Percentiles rank a stretch among this genome's conserved stretches.
Conservation (phyloP, 306 rosid genomes). For the Gastrolobium villosum region DNA sequence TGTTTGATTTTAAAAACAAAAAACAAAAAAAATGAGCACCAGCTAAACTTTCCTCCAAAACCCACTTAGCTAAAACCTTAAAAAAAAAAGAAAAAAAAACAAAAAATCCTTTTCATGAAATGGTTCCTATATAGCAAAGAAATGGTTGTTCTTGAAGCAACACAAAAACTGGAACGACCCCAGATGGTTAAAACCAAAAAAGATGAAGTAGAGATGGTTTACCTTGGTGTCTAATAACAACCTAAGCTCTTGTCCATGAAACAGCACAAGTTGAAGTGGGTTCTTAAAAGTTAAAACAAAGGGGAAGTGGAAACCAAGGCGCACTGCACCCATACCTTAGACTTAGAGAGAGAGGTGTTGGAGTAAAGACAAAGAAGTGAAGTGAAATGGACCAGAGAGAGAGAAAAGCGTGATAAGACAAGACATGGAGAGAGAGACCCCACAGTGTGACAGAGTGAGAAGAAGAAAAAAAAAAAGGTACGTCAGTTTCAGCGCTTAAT, state of each 20-base stretch:
- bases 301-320: constrained; percentile 37
- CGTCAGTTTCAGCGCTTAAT: constrained; percentile 71
- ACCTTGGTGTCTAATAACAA: constrained; percentile 44
- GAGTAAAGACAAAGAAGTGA: constrained; percentile 34
- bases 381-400: constrained; percentile 54
- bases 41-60: not conserved
- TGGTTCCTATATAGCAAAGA: constrained; percentile 12
- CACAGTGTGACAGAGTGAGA: constrained; percentile 36
- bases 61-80: constrained; percentile 17
- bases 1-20: not conserved
- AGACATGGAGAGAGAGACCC: constrained; percentile 47
- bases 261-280: constrained; percentile 29
- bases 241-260: constrained; percentile 44
- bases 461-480: constrained; percentile 38
- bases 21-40: not conserved
- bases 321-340: constrained; percentile 39
- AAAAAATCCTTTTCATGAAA: not conserved
- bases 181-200: not conserved
- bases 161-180: not conserved
- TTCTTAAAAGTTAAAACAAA: constrained; percentile 29
- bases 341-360: constrained; percentile 40
- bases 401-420: constrained; percentile 58
- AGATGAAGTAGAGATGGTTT: constrained; percentile 17
- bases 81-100: not conserved
- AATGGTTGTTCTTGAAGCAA: not conserved